Base-by-base conservation (phyloP, 352 stramenopile genomes). In the Globisporangium abappressorium region DNA sequence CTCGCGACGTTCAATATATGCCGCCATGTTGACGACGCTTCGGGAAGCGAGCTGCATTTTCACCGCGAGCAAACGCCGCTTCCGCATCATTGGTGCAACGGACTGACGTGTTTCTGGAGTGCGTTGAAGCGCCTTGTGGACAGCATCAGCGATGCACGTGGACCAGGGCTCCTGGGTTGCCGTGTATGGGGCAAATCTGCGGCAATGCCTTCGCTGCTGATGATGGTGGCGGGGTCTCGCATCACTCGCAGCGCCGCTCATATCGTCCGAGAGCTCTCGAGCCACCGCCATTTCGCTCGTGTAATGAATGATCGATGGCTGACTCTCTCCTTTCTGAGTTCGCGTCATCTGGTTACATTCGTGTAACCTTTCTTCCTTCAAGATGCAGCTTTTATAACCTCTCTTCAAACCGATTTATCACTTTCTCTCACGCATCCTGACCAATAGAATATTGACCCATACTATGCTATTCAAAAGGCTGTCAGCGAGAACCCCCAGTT, bases 41-140 rank as follows among this genome's bases (percentile, higher is more conserved):
- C 53, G 66, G n/a, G 49, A n/a, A 7, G 66, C 51, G 33, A 71
- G 66, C 22, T 56, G 59, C 54, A 71, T 18, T 49, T 63, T 66
- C 14, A 11, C 6, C 11, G 59, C 66, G 18, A 71, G 30, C 22
- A 46, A 8, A 12, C 38, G 60, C 14, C 59, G 58, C 20, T 6
- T 43, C 26, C 26, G 49, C 47, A 62, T 26, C 24, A 61, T 47
- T 11, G 57, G 57, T n/a, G 24, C 54, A 8, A 46, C 49, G 18
- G 62, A 55, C 34, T 46, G 34, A 11, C 24, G 36, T 11, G 7
- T 7, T 24, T 56, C n/a, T 33, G 22, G 14, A 8, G 8, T 14
- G n/a, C 26, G 33, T 58, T 65, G 30, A 24, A 70, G 65, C 57
- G 65, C 65, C 46, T 65, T 61, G 46, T 61, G 14, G n/a, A 70